These are phyloP conservation scores for Dryadomyces sulphureus DNA, from an alignment of 2,329 filamentous ascomycete species.

Conservation along the genomic window DNA sequence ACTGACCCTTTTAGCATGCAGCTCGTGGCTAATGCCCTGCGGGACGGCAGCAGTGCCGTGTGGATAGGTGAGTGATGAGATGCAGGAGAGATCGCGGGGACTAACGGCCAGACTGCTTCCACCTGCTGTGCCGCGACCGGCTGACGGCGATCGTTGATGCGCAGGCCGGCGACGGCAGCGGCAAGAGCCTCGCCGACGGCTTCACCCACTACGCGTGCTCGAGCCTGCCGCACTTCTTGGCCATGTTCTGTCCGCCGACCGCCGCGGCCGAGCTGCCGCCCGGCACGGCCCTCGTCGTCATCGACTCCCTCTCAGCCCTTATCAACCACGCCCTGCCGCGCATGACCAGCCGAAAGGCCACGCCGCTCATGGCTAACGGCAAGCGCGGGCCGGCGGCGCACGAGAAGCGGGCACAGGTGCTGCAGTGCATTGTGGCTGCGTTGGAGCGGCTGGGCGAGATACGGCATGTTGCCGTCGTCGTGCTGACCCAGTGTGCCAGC, in stretches of 20 bases:
- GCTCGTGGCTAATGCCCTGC: constrained; percentile 48
- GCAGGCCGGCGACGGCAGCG: not conserved
- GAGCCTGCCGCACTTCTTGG: constrained; percentile 58
- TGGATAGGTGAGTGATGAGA: constrained; percentile 60
- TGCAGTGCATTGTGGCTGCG: constrained; percentile 51
- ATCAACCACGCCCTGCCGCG: constrained; percentile 66
- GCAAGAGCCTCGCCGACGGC: constrained; percentile 16
- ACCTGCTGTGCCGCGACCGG: constrained; percentile 24
- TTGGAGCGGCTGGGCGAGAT: constrained; percentile 63
- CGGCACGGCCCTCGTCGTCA: constrained; percentile 52
- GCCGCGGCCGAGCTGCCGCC: constrained; percentile 49
- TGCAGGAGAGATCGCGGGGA: not conserved
- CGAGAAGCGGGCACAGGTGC: constrained; percentile 24
- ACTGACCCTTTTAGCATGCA: constrained; percentile 34
- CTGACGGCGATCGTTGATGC: constrained; percentile 16
- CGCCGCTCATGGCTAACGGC: constrained; percentile 10
- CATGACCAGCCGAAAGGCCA: constrained; percentile 14
- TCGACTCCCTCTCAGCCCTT: constrained; percentile 66
- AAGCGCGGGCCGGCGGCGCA: constrained; percentile 7
- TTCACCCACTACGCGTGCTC: constrained; percentile 36
- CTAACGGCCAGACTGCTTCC: constrained; percentile 29
- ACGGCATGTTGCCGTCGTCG: constrained; percentile 55
- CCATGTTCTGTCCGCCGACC: constrained; percentile 56
- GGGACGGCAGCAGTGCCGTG: constrained; percentile 46
- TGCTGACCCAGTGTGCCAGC: constrained; percentile 72